A percentile compares a stretch with the other conserved stretches of the same genome.
These are phyloP conservation scores for Rhizoctonia solani DNA, from an alignment of 1,284 basidiomycete genomes.

Conservation along the genomic window DNA sequence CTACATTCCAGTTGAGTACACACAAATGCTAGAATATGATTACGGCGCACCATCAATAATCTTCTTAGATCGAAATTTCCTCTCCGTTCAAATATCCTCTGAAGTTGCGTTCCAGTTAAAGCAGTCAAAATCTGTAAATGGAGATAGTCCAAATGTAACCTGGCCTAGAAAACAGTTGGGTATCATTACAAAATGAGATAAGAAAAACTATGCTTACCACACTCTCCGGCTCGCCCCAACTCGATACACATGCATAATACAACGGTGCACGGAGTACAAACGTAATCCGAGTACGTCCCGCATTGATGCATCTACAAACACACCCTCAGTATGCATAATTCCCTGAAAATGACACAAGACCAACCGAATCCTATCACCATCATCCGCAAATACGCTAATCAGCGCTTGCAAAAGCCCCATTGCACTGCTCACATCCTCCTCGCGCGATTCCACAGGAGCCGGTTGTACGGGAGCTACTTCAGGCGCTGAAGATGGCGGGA, in stretches of 20 bases:
- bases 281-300: constrained; percentile 75
- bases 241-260: constrained; percentile 88
- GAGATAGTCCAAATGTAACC: constrained; percentile 91
- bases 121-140: constrained; percentile 92
- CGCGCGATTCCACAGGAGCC: constrained; percentile 37
- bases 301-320: constrained; percentile 62
- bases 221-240: constrained; percentile 92
- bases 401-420: constrained; percentile 95
- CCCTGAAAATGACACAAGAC: constrained; percentile 21
- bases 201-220: constrained; percentile 76
- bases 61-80: constrained; percentile 91
- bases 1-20: constrained; percentile 48
- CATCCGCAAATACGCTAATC: constrained; percentile 87
- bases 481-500: not conserved
- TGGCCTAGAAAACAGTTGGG: constrained; percentile 64
- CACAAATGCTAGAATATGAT: not conserved
- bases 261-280: constrained; percentile 86
- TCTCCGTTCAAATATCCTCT: constrained; percentile 81
- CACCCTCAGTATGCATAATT: constrained; percentile 28
- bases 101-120: constrained; percentile 82
- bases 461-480: not conserved
- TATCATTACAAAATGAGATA: constrained; percentile 18
- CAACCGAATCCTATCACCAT: constrained; percentile 76
- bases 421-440: constrained; percentile 71
- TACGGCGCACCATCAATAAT: constrained; percentile 67